A percentile compares a stretch with the other conserved stretches of the same genome.
Conservation (phyloP, 352 stramenopile species). For the Globisporangium splendens region DNA sequence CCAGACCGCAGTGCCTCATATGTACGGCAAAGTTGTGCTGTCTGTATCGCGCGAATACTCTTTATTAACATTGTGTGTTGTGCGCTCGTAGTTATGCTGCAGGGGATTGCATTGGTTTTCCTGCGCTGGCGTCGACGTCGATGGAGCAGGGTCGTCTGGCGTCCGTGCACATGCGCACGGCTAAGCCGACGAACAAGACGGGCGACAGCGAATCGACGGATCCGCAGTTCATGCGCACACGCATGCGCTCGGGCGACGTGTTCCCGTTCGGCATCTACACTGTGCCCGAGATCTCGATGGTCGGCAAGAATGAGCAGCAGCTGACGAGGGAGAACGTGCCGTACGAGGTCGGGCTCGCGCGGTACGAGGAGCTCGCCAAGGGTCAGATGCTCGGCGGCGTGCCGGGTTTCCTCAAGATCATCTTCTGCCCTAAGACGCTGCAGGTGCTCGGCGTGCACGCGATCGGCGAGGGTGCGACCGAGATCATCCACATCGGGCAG, state of each 20-base stretch:
- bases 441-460: constrained; percentile 78
- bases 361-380: constrained; percentile 83
- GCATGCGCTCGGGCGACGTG: constrained; percentile 83
- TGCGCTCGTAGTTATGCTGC: constrained; percentile 67
- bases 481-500: constrained; percentile 90
- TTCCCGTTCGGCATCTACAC: constrained; percentile 89
- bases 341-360: constrained; percentile 76
- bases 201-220: constrained; percentile 53
- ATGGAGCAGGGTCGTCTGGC: constrained; percentile 90
- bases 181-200: constrained; percentile 58
- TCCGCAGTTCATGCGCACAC: constrained; percentile 62
- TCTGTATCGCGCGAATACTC: too few relatives aligned
- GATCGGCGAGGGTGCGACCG: constrained; percentile 83
- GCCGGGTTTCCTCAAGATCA: constrained; percentile 80
- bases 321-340: constrained; percentile 68
- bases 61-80: neutral
- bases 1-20: constrained; percentile 81
- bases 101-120: constrained; percentile 89
- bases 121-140: constrained; percentile 84
- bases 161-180: constrained; percentile 85
- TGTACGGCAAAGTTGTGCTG: constrained; percentile 41
- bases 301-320: constrained; percentile 88
- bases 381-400: constrained; percentile 83
- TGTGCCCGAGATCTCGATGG: constrained; percentile 87
- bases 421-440: constrained; percentile 77